phyloP scores from a whole-genome alignment of 2,329 filamentous ascomycete species.

The Fusarium coicis region DNA sequence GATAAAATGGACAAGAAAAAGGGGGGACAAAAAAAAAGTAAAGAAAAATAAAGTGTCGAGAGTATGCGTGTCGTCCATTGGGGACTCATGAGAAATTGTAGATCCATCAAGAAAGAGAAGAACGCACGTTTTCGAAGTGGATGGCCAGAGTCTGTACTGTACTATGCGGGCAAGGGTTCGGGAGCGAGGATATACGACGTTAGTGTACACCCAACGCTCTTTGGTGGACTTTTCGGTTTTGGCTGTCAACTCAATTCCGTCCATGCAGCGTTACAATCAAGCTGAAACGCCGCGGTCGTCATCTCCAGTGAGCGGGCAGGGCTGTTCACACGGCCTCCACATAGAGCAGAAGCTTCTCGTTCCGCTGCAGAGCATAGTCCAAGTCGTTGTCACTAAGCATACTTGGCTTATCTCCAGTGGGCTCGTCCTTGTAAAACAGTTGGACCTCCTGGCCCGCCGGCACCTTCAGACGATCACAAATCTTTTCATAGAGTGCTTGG shows the following conservation, averaged over 20 bases:
- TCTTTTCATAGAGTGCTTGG: slow-evolving; percentile 82
- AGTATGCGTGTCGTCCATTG: slow-evolving; percentile 22
- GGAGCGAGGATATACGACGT: slow-evolving; percentile 15
- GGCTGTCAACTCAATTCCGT: slow-evolving; percentile 16
- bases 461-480: slow-evolving; percentile 85
- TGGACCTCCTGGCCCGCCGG: slow-evolving; percentile 74
- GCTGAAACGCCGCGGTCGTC: slow-evolving; percentile 36
- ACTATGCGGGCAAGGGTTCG: background rate
- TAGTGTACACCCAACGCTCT: slow-evolving; percentile 2
- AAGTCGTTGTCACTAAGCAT: slow-evolving; percentile 85
- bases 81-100: slow-evolving; percentile 34
- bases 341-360: slow-evolving; percentile 86
- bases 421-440: slow-evolving; percentile 88
- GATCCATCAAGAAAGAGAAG: slow-evolving; percentile 28
- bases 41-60: background rate
- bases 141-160: slow-evolving; percentile 12
- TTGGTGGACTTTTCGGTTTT: slow-evolving; percentile 19
- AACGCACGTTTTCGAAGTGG: slow-evolving; percentile 14
- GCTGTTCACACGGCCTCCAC: slow-evolving; percentile 64
- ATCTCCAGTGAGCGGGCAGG: background rate
- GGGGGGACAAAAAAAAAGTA: slow-evolving; percentile 8
- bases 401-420: slow-evolving; percentile 77
- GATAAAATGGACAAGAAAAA: slow-evolving; percentile 3
- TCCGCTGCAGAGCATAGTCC: slow-evolving; percentile 81
- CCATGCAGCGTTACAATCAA: slow-evolving; percentile 28